phyloP scores from a whole-genome alignment of 768 basidiomycete species.

The Boletus speciosus region DNA sequence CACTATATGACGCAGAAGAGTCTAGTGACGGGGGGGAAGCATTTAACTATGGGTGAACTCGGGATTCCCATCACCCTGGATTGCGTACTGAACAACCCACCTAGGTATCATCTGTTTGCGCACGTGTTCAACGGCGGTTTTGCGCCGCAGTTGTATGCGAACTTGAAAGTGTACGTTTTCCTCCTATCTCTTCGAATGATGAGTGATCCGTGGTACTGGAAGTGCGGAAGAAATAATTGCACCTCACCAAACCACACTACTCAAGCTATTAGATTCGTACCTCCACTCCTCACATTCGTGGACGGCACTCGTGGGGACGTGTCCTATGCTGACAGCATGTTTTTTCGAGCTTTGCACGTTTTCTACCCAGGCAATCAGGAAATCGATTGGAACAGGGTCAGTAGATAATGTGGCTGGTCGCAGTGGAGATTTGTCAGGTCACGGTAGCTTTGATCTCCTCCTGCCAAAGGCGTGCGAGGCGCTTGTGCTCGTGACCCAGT shows the following conservation, averaged over 20 bases:
- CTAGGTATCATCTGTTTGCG: slow-evolving; percentile 64
- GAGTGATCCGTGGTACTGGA: slow-evolving; percentile 17
- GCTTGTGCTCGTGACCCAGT: slow-evolving; percentile 73
- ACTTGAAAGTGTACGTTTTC: slow-evolving; percentile 55
- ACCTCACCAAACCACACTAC: slow-evolving; percentile 81
- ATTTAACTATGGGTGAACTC: slow-evolving; percentile 71
- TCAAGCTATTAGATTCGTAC: slow-evolving; percentile 85
- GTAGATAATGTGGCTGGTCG: slow-evolving; percentile 7
- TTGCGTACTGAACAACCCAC: slow-evolving; percentile 9
- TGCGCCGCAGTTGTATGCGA: slow-evolving; percentile 56
- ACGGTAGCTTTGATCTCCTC: slow-evolving; percentile 57
- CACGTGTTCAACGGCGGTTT: slow-evolving; percentile 58
- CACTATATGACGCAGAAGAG: slow-evolving; percentile 64
- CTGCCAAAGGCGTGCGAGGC: slow-evolving; percentile 80
- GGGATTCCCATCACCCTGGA: not conserved
- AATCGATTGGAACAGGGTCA: slow-evolving; percentile 37
- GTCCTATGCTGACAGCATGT: slow-evolving; percentile 55
- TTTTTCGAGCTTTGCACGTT: slow-evolving; percentile 64
- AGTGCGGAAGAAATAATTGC: slow-evolving; percentile 72
- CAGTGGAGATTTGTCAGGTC: slow-evolving; percentile 15
- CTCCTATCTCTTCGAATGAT: not conserved
- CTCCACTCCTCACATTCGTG: slow-evolving; percentile 52
- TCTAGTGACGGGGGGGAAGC: slow-evolving; percentile 59
- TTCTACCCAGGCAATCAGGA: slow-evolving; percentile 49
- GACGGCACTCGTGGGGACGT: slow-evolving; percentile 40